These are phyloP conservation scores for Kodamaea kakaduensis DNA, from an alignment of 805 yeast species.

Conservation along the genomic window DNA sequence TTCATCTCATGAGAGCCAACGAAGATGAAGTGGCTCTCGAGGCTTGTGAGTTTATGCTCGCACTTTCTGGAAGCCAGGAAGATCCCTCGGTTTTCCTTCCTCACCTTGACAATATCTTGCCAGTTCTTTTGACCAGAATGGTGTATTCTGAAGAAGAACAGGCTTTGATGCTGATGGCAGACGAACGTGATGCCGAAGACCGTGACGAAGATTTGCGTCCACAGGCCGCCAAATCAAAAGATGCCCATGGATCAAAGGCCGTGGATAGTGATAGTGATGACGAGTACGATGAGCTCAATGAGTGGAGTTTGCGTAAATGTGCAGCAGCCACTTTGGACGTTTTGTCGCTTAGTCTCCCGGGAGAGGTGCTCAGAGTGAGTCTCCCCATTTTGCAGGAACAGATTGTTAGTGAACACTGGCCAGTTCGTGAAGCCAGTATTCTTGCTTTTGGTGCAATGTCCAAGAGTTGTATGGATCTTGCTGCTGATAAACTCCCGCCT, in stretches of 20 bases:
- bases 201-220: constrained; percentile 87
- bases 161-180: constrained; percentile 56
- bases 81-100: constrained; percentile 44
- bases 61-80: constrained; percentile 53
- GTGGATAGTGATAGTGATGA: constrained; percentile 55
- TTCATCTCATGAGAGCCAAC: constrained; percentile 61
- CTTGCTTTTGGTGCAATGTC: constrained; percentile 94
- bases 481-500: constrained; percentile 69
- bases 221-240: constrained; percentile 63
- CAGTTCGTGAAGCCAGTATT: constrained; percentile 86
- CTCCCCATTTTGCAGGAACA: constrained; percentile 74
- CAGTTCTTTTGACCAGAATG: constrained; percentile 75
- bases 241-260: constrained; percentile 26
- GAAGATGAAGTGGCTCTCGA: constrained; percentile 81
- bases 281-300: constrained; percentile 67
- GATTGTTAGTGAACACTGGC: constrained; percentile 75
- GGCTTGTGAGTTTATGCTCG: constrained; percentile 87
- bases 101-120: constrained; percentile 62
- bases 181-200: constrained; percentile 75
- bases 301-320: constrained; percentile 92
- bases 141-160: constrained; percentile 83
- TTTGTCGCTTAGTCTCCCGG: constrained; percentile 64
- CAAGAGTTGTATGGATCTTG: constrained; percentile 75
- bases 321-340: constrained; percentile 90
- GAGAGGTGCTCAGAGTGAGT: constrained; percentile 58